phyloP scores from a whole-genome alignment of 768 basidiomycete genomes.

The Rossbeevera mucosa region DNA sequence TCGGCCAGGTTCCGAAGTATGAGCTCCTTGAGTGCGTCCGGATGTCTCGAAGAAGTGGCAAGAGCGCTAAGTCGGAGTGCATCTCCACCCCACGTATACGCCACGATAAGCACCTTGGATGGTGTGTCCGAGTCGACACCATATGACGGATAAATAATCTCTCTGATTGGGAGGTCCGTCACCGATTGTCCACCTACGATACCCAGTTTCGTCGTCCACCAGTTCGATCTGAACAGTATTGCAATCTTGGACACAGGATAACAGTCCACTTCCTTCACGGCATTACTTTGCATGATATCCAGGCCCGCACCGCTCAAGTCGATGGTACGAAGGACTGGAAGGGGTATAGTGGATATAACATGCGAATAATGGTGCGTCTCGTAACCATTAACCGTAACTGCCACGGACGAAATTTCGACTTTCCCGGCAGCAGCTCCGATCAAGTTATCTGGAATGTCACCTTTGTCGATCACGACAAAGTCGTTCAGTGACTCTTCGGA shows the following conservation, averaged over 20 bases:
- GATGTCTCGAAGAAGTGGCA: neutral
- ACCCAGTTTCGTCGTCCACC: conserved; percentile 11
- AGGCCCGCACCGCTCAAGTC: conserved; percentile 5
- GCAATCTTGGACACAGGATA: conserved; percentile 1
- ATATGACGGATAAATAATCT: conserved; percentile 8
- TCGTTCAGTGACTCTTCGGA: neutral
- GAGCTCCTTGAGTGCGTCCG: neutral
- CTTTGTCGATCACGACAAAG: neutral
- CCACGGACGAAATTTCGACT: neutral
- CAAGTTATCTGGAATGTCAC: neutral
- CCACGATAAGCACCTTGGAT: conserved; percentile 9
- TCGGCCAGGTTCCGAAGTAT: conserved; percentile 2
- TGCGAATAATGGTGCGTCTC: conserved; percentile 11
- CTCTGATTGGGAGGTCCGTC: conserved; percentile 8
- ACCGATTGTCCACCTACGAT: conserved; percentile 10
- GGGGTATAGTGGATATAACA: conserved; percentile 8
- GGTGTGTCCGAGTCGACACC: conserved; percentile 6
- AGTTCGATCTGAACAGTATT: conserved; percentile 12
- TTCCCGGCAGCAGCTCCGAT: neutral
- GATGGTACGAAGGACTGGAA: conserved; percentile 2
- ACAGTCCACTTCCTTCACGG: neutral
- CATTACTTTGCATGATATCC: conserved; percentile 7
- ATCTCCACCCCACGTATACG: neutral
- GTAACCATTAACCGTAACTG: conserved; percentile 6
- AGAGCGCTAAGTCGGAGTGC: neutral